phyloP scores from a whole-genome alignment of 2,329 filamentous ascomycete genomes.

The Xylariaceae sp. region DNA sequence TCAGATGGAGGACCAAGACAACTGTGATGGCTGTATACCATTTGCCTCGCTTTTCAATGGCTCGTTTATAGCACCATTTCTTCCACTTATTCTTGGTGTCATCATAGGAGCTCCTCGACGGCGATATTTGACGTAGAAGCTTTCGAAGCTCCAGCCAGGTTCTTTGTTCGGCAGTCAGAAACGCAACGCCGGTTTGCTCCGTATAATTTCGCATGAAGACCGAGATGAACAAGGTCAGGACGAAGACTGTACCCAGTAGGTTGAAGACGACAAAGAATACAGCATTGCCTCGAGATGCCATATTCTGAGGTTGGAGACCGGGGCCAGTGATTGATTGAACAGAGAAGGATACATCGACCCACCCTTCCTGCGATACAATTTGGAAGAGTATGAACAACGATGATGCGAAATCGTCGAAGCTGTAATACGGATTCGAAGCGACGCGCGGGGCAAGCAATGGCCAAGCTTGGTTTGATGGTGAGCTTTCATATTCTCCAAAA shows the following conservation, averaged over 20 bases:
- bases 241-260: constrained; percentile 89
- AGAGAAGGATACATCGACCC: constrained; percentile 86
- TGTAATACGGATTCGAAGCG: constrained; percentile 75
- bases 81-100: constrained; percentile 74
- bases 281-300: constrained; percentile 73
- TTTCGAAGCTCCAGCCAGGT: constrained; percentile 96
- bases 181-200: constrained; percentile 95
- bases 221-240: constrained; percentile 94
- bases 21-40: constrained; percentile 83
- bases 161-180: constrained; percentile 88
- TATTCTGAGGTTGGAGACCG: constrained; percentile 65
- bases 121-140: constrained; percentile 83
- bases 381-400: constrained; percentile 96
- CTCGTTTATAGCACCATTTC: constrained; percentile 90
- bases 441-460: constrained; percentile 75
- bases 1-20: constrained; percentile 73
- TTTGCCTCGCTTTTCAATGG: constrained; percentile 85
- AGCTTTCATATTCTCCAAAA: constrained; percentile 72
- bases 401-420: constrained; percentile 92
- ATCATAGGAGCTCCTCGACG: constrained; percentile 83
- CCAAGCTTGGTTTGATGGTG: constrained; percentile 71
- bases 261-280: constrained; percentile 97
- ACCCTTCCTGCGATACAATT: constrained; percentile 97
- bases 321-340: constrained; percentile 75
- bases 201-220: constrained; percentile 99